These are phyloP conservation scores for Diversispora epigaea DNA, from an alignment of 192 early-diverging fungal genomes.

Conservation along the genomic window DNA sequence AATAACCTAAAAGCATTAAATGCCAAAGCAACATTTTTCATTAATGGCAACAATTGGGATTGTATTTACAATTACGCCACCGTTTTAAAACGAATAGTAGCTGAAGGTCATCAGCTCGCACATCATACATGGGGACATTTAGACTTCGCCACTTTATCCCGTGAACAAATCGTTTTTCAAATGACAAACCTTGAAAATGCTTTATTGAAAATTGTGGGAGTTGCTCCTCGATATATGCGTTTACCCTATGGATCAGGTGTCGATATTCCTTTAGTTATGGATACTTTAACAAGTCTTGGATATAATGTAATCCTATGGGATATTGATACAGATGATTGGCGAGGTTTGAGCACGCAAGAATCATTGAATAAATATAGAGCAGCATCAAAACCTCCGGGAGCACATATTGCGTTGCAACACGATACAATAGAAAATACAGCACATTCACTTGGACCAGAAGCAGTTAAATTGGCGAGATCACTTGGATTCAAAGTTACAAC, in stretches of 20 bases:
- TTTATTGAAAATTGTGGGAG: constrained; percentile 31
- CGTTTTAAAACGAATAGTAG: constrained; percentile 42
- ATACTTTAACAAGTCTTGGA: not conserved
- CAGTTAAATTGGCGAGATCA: not conserved
- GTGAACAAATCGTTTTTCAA: constrained; percentile 41
- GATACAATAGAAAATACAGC: not conserved
- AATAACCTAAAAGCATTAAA: constrained; percentile 31
- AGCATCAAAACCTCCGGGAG: not conserved
- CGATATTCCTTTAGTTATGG: not conserved
- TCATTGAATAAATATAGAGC: not conserved
- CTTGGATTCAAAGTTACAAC: not conserved
- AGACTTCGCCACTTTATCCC: constrained; percentile 36
- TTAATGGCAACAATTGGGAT: constrained; percentile 37
- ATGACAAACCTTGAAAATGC: constrained; percentile 44
- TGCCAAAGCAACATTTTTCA: constrained; percentile 41
- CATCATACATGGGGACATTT: constrained; percentile 54
- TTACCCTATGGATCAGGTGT: not conserved
- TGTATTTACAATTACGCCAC: constrained; percentile 19
- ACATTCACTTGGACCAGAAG: not conserved
- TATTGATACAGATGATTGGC: not conserved
- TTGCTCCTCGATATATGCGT: not conserved
- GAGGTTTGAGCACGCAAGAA: not conserved
- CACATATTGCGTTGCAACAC: not conserved
- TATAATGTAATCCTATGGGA: not conserved
- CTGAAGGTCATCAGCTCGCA: constrained; percentile 60